Evolutionary conservation across 768 basidiomycete species (phyloP).

Genomic region (Mycena vitilis): DNA sequence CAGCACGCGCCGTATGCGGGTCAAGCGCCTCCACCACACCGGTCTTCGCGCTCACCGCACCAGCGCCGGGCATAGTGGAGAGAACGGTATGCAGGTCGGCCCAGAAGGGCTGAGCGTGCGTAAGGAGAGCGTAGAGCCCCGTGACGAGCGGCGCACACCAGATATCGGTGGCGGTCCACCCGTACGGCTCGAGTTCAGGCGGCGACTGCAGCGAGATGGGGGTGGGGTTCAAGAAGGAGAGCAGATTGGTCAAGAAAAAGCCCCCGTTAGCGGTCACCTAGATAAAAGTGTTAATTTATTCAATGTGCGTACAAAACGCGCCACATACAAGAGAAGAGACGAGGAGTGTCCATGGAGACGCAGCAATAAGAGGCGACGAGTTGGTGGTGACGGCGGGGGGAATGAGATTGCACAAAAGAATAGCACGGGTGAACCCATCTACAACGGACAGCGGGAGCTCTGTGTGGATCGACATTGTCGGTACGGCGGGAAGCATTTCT

Average conservation of each 20-base stretch:
- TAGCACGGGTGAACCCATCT: conserved; percentile 84
- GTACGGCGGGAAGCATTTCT: conserved; percentile 68
- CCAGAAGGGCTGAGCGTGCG: conserved; percentile 91
- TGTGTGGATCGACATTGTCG: conserved; percentile 59
- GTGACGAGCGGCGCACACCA: conserved; percentile 89
- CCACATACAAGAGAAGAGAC: conserved; percentile 74
- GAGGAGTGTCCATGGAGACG: conserved; percentile 83
- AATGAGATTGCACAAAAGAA: conserved; percentile 82
- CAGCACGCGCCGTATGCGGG: conserved; percentile 72
- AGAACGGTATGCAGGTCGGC: conserved; percentile 65
- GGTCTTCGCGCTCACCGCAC: conserved; percentile 32
- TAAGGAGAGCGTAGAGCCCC: conserved; percentile 82
- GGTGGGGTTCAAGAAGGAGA: conserved; percentile 81
- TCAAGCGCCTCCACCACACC: conserved; percentile 63
- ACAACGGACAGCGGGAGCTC: conserved; percentile 81
- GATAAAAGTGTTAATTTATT: conserved; percentile 3
- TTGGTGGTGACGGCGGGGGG: conserved; percentile 74
- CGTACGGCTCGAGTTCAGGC: conserved; percentile 81
- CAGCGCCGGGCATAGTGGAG: conserved; percentile 56
- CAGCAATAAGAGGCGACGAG: conserved; percentile 59
- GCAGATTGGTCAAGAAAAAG: conserved; percentile 81
- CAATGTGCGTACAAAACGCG: not conserved
- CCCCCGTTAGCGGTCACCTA: conserved; percentile 83
- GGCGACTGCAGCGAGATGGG: conserved; percentile 79
- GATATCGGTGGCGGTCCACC: conserved; percentile 87